phyloP scores from a whole-genome alignment of 2,329 filamentous ascomycete genomes.

The Fusarium compactum region DNA sequence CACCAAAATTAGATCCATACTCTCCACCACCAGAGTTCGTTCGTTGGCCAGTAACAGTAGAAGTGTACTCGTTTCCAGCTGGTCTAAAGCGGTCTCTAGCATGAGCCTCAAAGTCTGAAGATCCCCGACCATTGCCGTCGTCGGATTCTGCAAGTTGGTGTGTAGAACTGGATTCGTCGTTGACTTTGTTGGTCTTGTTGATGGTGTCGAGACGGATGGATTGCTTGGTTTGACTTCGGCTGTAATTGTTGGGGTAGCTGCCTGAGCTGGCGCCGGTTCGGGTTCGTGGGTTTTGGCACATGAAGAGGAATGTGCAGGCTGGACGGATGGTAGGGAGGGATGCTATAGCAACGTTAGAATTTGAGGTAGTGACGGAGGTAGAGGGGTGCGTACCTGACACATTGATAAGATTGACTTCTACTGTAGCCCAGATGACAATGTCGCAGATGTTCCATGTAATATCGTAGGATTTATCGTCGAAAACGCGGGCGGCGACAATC shows the following conservation, averaged over 20 bases:
- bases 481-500: slow-evolving; percentile 35
- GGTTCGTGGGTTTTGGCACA: slow-evolving; percentile 27
- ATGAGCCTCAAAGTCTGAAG: slow-evolving; percentile 43
- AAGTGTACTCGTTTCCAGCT: slow-evolving; percentile 24
- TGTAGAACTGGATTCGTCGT: slow-evolving; percentile 39
- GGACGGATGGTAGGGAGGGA: slow-evolving; percentile 45
- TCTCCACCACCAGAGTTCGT: background rate
- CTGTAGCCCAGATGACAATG: slow-evolving; percentile 45
- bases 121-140: slow-evolving; percentile 5
- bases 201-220: slow-evolving; percentile 42
- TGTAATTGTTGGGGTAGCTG: slow-evolving; percentile 36
- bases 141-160: slow-evolving; percentile 39
- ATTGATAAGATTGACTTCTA: slow-evolving; percentile 45
- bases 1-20: slow-evolving; percentile 10
- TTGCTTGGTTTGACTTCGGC: slow-evolving; percentile 41
- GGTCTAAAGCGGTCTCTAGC: slow-evolving; percentile 33
- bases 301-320: slow-evolving; percentile 40
- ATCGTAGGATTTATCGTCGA: slow-evolving; percentile 29
- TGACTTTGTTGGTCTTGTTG: slow-evolving; percentile 6
- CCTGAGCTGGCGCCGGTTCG: slow-evolving; percentile 35
- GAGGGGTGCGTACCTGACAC: slow-evolving; percentile 28
- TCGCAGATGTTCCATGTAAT: slow-evolving; percentile 42
- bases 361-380: rapidly evolving
- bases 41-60: slow-evolving; percentile 31
- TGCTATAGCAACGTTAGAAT: background rate